Conservation (phyloP, 2,329 filamentous ascomycete species). For the Claviceps fusiformis region DNA sequence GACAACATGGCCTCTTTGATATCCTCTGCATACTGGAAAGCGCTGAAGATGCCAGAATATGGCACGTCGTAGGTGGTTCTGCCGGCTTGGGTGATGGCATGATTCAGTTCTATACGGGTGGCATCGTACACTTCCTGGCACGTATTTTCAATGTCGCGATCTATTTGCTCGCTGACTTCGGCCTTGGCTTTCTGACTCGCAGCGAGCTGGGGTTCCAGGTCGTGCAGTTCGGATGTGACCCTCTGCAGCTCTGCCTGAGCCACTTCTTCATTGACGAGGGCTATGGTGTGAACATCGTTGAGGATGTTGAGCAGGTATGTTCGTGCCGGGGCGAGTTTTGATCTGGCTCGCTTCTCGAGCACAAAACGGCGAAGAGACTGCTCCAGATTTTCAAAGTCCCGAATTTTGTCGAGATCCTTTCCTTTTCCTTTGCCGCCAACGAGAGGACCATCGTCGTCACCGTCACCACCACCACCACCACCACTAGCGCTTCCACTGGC, state of each 20-base stretch:
- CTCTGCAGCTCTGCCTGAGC: conserved; percentile 74
- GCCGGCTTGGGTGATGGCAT: conserved; percentile 64
- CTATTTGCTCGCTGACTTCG: conserved; percentile 70
- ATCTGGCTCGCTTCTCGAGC: conserved; percentile 85
- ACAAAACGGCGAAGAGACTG: conserved; percentile 84
- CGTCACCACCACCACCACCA: conserved; percentile 41
- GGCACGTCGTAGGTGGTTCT: conserved; percentile 66
- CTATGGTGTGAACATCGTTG: conserved; percentile 71
- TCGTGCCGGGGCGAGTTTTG: conserved; percentile 88
- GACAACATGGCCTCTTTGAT: conserved; percentile 85
- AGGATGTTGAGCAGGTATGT: conserved; percentile 92
- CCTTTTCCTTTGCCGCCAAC: conserved; percentile 58
- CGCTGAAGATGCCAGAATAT: conserved; percentile 74
- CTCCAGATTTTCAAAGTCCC: conserved; percentile 83
- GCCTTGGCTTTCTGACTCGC: conserved; percentile 66
- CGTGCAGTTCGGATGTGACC: conserved; percentile 64
- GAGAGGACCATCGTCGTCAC: conserved; percentile 39
- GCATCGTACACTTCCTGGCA: conserved; percentile 77
- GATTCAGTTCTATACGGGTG: conserved; percentile 60
- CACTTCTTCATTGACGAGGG: conserved; percentile 75
- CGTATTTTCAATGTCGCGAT: conserved; percentile 69
- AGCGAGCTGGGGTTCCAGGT: conserved; percentile 76
- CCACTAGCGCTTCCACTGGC: conserved; percentile 38
- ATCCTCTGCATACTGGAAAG: conserved; percentile 87
- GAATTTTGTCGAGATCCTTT: conserved; percentile 76